These are phyloP conservation scores for Monilinia laxa DNA, from an alignment of 2,329 filamentous ascomycete species.

Conservation along the genomic window DNA sequence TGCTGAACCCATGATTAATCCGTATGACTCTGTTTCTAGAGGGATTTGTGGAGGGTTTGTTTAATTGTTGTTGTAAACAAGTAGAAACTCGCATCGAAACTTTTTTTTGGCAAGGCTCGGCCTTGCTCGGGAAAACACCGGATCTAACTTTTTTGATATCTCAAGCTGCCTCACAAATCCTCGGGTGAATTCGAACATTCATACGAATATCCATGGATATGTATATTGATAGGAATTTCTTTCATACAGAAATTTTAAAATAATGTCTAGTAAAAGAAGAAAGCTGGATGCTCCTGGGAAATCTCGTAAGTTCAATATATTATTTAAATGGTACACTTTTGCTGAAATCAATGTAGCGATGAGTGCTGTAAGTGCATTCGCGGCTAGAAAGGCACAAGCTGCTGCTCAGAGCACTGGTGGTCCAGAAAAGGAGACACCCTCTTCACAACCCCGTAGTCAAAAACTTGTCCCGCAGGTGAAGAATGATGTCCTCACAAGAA, in stretches of 20 bases:
- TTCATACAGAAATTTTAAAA: not conserved
- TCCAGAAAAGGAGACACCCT: not conserved
- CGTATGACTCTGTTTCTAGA: conserved; percentile 2
- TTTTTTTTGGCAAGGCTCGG: conserved; percentile 28
- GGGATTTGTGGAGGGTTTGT: conserved; percentile 5
- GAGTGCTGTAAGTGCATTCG: conserved; percentile 37
- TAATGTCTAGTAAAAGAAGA: conserved; percentile 42
- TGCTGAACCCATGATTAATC: conserved; percentile 27
- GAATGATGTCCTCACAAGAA: not conserved
- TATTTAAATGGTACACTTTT: not conserved
- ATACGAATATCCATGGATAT: not conserved
- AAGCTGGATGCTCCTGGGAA: conserved; percentile 44
- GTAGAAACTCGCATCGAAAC: conserved; percentile 20
- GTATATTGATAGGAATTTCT: not conserved
- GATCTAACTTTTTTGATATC: conserved; percentile 26
- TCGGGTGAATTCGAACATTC: not conserved
- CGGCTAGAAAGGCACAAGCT: conserved; percentile 33
- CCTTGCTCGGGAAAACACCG: conserved; percentile 23
- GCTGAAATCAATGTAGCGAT: conserved; percentile 32
- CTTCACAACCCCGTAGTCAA: not conserved
- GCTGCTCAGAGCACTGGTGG: conserved; percentile 19
- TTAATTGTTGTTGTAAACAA: conserved; percentile 12
- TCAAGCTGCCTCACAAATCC: conserved; percentile 7
- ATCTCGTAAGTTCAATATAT: conserved; percentile 40
- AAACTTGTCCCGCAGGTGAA: not conserved